Conservation (phyloP, 2,329 filamentous ascomycete genomes). For the Pochonia chlamydosporia region DNA sequence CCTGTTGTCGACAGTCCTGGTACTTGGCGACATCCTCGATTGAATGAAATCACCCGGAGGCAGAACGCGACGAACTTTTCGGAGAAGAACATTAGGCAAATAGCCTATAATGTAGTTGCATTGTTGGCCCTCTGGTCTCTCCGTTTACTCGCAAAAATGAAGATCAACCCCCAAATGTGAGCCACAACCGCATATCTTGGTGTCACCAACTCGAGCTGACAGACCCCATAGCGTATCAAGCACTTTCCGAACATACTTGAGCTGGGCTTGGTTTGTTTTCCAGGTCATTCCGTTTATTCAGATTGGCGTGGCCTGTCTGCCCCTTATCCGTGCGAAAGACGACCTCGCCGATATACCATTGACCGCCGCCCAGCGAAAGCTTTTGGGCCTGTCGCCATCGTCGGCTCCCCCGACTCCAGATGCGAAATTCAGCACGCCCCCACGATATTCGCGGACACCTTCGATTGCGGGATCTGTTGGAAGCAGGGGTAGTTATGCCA, state of each 20-base stretch:
- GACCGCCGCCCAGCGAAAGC: constrained; percentile 66
- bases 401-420: constrained; percentile 60
- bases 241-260: constrained; percentile 28
- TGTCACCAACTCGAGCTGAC: not conserved
- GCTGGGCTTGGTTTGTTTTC: constrained; percentile 39
- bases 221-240: constrained; percentile 22
- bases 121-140: constrained; percentile 31
- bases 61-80: constrained; percentile 75
- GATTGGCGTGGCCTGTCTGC: constrained; percentile 63
- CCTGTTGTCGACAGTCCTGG: constrained; percentile 55
- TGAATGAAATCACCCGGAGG: constrained; percentile 79
- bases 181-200: constrained; percentile 13
- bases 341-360: constrained; percentile 83
- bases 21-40: constrained; percentile 83
- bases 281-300: constrained; percentile 62
- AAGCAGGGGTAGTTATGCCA: constrained; percentile 50
- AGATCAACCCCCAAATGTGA: constrained; percentile 33
- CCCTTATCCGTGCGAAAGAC: constrained; percentile 67
- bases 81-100: constrained; percentile 65
- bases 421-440: constrained; percentile 71
- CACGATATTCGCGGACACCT: constrained; percentile 74
- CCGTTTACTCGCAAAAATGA: constrained; percentile 27
- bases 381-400: constrained; percentile 73
- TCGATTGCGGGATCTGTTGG: constrained; percentile 58
- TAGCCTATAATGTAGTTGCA: constrained; percentile 61